Evolutionary conservation across 768 basidiomycete genomes (phyloP).

Genomic region (Pleurotus sapidus): DNA sequence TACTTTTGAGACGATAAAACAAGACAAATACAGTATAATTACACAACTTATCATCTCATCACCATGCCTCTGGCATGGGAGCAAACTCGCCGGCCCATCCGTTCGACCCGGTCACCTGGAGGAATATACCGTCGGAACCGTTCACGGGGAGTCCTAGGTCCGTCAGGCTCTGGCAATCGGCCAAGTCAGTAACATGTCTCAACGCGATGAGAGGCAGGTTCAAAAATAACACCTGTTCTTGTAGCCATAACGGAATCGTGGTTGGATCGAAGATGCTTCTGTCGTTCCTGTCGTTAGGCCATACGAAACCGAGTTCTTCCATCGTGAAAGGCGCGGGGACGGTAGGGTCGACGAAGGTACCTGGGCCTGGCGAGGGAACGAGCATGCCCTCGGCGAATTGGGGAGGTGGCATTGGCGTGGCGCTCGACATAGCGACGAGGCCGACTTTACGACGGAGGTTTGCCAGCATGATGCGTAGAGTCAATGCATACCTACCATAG

Average conservation of each 20-base stretch:
- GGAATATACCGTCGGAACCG: conserved; percentile 88
- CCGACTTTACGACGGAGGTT: conserved; percentile 89
- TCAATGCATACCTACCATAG: conserved; percentile 71
- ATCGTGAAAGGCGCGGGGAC: conserved; percentile 69
- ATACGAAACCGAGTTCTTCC: conserved; percentile 81
- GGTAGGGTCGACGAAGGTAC: conserved; percentile 42
- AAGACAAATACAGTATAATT: too few species aligned
- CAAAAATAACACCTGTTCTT: conserved; percentile 63
- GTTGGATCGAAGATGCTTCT: conserved; percentile 71
- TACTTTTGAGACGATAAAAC: too few species aligned
- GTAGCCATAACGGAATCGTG: conserved; percentile 88
- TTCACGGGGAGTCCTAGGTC: conserved; percentile 92
- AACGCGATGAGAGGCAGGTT: not conserved
- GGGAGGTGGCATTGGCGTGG: conserved; percentile 51
- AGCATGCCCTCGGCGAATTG: conserved; percentile 56
- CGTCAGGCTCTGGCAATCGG: conserved; percentile 60
- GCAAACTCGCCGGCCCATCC: conserved; percentile 79
- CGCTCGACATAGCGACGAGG: conserved; percentile 44
- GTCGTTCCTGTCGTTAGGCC: conserved; percentile 60
- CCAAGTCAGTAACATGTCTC: not conserved
- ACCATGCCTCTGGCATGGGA: conserved; percentile 85
- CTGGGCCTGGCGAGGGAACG: conserved; percentile 38
- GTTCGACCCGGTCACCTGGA: conserved; percentile 65
- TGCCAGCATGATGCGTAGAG: conserved; percentile 90
- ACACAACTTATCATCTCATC: conserved; percentile 20